Evolutionary conservation across 768 basidiomycete species (phyloP).

Genomic region (Hericium erinaceus): DNA sequence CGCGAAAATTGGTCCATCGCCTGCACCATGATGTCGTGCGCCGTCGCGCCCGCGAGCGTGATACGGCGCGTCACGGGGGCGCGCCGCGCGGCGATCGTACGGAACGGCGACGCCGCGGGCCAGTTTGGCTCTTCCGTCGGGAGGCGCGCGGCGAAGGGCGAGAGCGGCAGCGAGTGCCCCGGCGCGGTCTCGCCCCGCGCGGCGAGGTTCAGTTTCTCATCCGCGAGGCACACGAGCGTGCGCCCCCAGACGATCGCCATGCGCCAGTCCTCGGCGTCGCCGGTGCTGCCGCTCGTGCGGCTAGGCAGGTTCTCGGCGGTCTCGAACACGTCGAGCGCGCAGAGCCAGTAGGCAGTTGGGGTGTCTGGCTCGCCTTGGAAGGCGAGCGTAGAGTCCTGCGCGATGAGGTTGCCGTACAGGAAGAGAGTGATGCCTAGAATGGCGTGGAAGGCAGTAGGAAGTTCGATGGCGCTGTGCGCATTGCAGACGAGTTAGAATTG

Average conservation of each 20-base stretch:
- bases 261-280: conserved; percentile 50
- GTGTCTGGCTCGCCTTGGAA: conserved; percentile 44
- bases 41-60: conserved; percentile 30
- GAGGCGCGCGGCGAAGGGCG: conserved; percentile 12
- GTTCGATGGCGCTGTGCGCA: conserved; percentile 24
- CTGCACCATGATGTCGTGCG: conserved; percentile 45
- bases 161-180: not conserved
- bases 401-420: conserved; percentile 53
- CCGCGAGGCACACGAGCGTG: conserved; percentile 50
- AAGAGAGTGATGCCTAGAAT: conserved; percentile 57
- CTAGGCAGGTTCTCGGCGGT: conserved; percentile 54
- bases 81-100: conserved; percentile 36
- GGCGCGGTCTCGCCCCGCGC: not conserved
- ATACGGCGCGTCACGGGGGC: conserved; percentile 43
- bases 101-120: conserved; percentile 45
- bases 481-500: not conserved
- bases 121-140: conserved; percentile 32
- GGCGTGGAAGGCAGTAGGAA: conserved; percentile 57
- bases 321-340: conserved; percentile 65
- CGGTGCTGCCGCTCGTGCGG: conserved; percentile 17
- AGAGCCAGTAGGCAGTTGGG: conserved; percentile 51
- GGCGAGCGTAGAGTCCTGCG: conserved; percentile 39
- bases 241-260: conserved; percentile 63
- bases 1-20: conserved; percentile 64
- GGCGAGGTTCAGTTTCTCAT: conserved; percentile 30